Evolutionary conservation across 495 filamentous ascomycete genomes (phyloP).

Genomic region (Penicillium bialowiezense): DNA sequence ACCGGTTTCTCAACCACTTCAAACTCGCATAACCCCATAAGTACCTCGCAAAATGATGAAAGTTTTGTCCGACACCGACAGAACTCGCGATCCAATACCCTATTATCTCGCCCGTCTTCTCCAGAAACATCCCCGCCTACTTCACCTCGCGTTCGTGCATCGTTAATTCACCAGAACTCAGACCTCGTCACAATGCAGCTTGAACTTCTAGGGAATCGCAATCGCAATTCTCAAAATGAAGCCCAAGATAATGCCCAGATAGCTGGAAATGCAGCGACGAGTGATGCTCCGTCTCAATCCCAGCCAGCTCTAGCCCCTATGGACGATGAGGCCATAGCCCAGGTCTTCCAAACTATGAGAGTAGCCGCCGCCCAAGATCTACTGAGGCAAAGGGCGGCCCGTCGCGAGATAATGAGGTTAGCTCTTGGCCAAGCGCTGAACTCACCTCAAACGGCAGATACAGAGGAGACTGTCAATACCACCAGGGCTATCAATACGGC

Average conservation of each 20-base stretch:
- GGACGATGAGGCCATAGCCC: slow-evolving; percentile 34
- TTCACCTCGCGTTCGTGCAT: slow-evolving; percentile 46
- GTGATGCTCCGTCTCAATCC: slow-evolving; percentile 12
- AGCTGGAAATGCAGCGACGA: slow-evolving; percentile 9
- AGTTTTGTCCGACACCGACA: slow-evolving; percentile 17
- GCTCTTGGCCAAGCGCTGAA: slow-evolving; percentile 3
- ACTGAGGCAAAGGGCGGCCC: too few species aligned
- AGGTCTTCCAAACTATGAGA: slow-evolving; percentile 34
- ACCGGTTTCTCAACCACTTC: slow-evolving; percentile 18
- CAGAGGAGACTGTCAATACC: slow-evolving; percentile 23
- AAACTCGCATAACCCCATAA: slow-evolving; percentile 12
- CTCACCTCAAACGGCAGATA: slow-evolving; percentile 9
- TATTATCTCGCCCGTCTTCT: slow-evolving; percentile 41
- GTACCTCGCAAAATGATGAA: slow-evolving; percentile 12
- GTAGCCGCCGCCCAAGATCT: too few species aligned
- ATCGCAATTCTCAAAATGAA: slow-evolving; percentile 24
- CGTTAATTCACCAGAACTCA: slow-evolving; percentile 44
- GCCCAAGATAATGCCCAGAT: slow-evolving; percentile 7
- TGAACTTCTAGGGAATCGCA: slow-evolving; percentile 38
- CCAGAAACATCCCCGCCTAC: slow-evolving; percentile 42
- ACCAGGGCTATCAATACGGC: slow-evolving; percentile 15
- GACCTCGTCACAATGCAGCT: slow-evolving; percentile 51
- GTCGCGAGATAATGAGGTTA: slow-evolving; percentile 20
- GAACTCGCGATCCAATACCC: slow-evolving; percentile 40
- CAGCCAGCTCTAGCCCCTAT: slow-evolving; percentile 10